Evolutionary conservation across 305 asterid genomes (phyloP).

Genomic region (Fraxinus platypoda): DNA sequence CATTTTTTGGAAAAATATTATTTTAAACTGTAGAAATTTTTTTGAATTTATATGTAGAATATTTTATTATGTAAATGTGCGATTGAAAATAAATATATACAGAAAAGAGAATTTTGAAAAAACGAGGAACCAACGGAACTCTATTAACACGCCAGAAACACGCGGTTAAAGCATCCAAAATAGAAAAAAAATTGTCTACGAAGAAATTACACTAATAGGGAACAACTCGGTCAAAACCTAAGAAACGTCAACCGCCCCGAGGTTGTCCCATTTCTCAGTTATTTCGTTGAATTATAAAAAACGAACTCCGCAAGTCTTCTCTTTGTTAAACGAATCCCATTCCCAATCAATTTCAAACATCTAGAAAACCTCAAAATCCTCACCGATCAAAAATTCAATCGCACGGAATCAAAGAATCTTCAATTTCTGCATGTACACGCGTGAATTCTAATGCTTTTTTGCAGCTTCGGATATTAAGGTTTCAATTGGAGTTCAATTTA

Average conservation of each 20-base stretch:
- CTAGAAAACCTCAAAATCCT: neutral
- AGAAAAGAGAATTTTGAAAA: no score
- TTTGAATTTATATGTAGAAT: no score
- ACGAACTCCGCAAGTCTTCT: neutral
- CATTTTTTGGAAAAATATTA: no score
- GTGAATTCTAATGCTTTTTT: neutral
- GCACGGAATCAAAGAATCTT: neutral
- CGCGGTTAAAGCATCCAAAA: neutral
- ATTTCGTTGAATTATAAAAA: neutral
- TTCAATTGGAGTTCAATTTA: neutral
- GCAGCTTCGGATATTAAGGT: neutral
- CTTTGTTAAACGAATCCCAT: constrained; percentile 15
- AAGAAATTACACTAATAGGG: neutral
- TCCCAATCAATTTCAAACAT: neutral
- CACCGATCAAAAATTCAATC: constrained; percentile 1
- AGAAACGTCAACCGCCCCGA: constrained; percentile 15
- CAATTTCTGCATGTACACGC: neutral
- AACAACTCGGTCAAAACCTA: constrained; percentile 9
- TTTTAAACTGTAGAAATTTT: no score
- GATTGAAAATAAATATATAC: no score
- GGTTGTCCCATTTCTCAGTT: neutral
- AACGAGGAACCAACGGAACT: no score
- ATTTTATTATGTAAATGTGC: no score
- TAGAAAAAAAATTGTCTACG: neutral
- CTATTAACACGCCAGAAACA: neutral